Percentiles rank a stretch among this genome's conserved stretches.
Conservation (phyloP, 495 filamentous ascomycete genomes). For the Massariosphaeria phaeospora region DNA sequence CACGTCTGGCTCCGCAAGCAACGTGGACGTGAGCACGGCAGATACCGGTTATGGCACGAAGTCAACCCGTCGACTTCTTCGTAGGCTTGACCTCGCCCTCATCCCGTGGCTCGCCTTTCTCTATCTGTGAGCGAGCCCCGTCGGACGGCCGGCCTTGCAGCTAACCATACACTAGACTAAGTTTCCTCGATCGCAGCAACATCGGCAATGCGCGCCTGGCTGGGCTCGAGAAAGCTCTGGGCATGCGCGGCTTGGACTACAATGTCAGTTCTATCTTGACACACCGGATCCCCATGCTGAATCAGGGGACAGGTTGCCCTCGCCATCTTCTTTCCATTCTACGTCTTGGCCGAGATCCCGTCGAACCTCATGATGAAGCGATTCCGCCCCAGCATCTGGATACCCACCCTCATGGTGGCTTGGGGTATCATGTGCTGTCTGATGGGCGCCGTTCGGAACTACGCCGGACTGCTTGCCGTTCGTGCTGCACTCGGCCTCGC, state of each 20-base stretch:
- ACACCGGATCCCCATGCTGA: not conserved
- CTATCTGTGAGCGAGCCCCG: slow-evolving; percentile 21
- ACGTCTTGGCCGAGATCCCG: slow-evolving; percentile 27
- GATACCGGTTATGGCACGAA: slow-evolving; percentile 4
- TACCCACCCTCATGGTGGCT: slow-evolving; percentile 50
- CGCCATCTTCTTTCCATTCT: slow-evolving; percentile 32
- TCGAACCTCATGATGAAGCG: slow-evolving; percentile 32
- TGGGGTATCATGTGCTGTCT: slow-evolving; percentile 49
- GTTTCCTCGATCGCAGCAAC: slow-evolving; percentile 36
- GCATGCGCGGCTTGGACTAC: slow-evolving; percentile 20
- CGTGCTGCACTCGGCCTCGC: slow-evolving; percentile 34
- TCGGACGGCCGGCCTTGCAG: not conserved
- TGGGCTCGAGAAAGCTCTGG: slow-evolving; percentile 25
- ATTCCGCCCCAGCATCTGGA: slow-evolving; percentile 44
- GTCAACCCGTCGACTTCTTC: slow-evolving; percentile 18
- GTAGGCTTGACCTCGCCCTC: slow-evolving; percentile 26
- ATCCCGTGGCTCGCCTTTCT: slow-evolving; percentile 25
- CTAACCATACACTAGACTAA: slow-evolving; percentile 13
- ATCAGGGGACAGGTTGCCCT: slow-evolving; percentile 15
- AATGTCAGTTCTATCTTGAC: slow-evolving; percentile 9
- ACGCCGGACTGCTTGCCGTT: slow-evolving; percentile 32
- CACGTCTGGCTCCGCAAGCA: not conserved
- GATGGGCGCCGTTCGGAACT: slow-evolving; percentile 32
- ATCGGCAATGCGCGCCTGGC: slow-evolving; percentile 34
- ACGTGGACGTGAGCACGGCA: not conserved